Base-by-base conservation (phyloP, 2,329 filamentous ascomycete genomes). In the Trichoderma citrinoviride region DNA sequence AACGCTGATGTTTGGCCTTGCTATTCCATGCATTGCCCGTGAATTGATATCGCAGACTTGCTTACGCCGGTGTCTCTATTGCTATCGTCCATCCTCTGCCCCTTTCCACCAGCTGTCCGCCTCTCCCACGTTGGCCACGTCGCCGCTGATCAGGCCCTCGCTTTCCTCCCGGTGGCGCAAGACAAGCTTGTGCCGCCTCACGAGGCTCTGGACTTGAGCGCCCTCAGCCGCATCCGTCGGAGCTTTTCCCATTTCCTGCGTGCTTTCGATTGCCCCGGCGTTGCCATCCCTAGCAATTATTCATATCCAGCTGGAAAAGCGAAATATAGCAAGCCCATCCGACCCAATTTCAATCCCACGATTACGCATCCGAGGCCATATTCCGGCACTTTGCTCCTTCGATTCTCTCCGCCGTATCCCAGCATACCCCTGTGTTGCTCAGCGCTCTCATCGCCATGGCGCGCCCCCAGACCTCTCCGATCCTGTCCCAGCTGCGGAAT, bases 401-500 rank as follows among this genome's bases (percentile, higher is more conserved):
- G 50, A 29, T 43, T 41, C 41, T 44, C 25, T 63, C 49, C 49
- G 60, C 49, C 29, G 21, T 17, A 67, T 46, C 58, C 67, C 44
- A 60, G 17, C 33, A 33, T 29, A 40, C 27, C 58, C 29, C 33
- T 14, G 25, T 29, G 27, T 47, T 58, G 25, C 43, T 43, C 52
- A 43, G 33, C 49, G 46, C 37, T 61, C 40, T 37, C 25, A 65
- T 65, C 68, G 67, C 71, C 70, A 89, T 88, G 86, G 83, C 83
- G 71, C 80, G 81, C 70, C 76, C 81, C 65, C 80, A 81, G 69
- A 80, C 75, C 64, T 80, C 83, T 57, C 80, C 84, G 61, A 82
- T 87, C 69, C 78, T 88, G 57, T 77, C 82, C 64, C 83, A 87
- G 73, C 79, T 90, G 64, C 81, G 81, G 68, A 83, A 79, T 70